phyloP scores from a whole-genome alignment of 257 asterid species.

The Petunia axillaris region DNA sequence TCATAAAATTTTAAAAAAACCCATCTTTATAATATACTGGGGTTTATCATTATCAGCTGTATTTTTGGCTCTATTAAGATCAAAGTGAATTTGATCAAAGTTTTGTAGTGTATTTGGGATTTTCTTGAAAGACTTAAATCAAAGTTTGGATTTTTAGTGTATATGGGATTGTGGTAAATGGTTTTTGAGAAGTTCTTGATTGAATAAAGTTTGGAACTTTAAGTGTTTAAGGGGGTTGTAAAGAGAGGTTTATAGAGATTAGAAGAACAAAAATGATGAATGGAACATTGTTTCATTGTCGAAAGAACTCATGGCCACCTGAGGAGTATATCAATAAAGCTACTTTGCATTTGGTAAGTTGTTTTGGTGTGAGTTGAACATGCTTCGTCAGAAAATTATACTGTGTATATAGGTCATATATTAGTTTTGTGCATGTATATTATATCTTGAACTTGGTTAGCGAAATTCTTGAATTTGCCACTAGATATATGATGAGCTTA shows the following conservation, averaged over 20 bases:
- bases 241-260: conserved; percentile 1
- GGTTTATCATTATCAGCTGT: neutral
- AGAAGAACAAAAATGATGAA: conserved; percentile 68
- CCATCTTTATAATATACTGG: neutral
- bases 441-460: no score
- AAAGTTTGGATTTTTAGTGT: neutral
- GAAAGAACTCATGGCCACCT: conserved; percentile 98
- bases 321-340: conserved; percentile 78
- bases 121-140: neutral
- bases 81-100: conserved; percentile 19
- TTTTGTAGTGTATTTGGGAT: conserved; percentile 20
- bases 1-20: neutral
- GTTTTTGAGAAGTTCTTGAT: neutral
- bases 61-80: neutral
- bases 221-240: neutral
- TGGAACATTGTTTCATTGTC: conserved; percentile 76
- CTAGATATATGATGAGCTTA: conserved; percentile 1
- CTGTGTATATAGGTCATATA: no score
- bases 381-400: no score
- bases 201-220: conserved; percentile 17
- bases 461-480: no score
- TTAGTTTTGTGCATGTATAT: no score
- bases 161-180: conserved; percentile 10
- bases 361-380: neutral
- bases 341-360: conserved; percentile 89